Evolutionary conservation across 2,329 filamentous ascomycete species (phyloP).

Genomic region (Microsporum canis): DNA sequence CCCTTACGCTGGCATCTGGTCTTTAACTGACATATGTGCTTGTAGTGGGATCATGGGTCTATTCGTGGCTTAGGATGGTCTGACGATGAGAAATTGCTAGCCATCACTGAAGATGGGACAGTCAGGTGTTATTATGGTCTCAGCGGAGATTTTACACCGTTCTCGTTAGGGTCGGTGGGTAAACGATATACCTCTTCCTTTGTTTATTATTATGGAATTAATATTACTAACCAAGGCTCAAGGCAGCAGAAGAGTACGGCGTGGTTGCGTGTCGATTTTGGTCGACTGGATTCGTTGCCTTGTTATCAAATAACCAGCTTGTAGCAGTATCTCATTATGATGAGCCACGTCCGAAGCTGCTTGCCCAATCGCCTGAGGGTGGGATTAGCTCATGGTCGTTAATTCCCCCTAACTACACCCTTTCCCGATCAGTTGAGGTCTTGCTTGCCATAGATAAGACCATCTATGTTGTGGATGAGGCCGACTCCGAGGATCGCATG

Average conservation of each 20-base stretch:
- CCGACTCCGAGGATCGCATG: constrained; percentile 80
- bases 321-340: constrained; percentile 80
- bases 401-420: constrained; percentile 74
- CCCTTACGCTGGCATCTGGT: background rate
- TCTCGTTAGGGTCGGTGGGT: constrained; percentile 67
- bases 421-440: constrained; percentile 88
- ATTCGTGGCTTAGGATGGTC: constrained; percentile 92
- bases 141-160: constrained; percentile 91
- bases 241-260: constrained; percentile 74
- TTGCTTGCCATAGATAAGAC: constrained; percentile 75
- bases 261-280: constrained; percentile 89
- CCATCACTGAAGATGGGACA: constrained; percentile 78
- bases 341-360: constrained; percentile 74
- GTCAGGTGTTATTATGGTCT: constrained; percentile 84
- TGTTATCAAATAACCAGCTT: constrained; percentile 77
- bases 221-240: constrained; percentile 5
- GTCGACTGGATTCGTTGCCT: constrained; percentile 78
- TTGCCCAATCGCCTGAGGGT: constrained; percentile 66
- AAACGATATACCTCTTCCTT: background rate
- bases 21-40: constrained; percentile 13
- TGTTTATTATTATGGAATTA: background rate
- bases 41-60: constrained; percentile 72
- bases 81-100: constrained; percentile 81
- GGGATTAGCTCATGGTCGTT: constrained; percentile 80
- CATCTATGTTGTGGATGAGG: constrained; percentile 74